Percentiles rank a stretch among this genome's conserved stretches.
Evolutionary conservation across 2,329 filamentous ascomycete genomes (phyloP).

Genomic region (Pseudogymnoascus sp.): DNA sequence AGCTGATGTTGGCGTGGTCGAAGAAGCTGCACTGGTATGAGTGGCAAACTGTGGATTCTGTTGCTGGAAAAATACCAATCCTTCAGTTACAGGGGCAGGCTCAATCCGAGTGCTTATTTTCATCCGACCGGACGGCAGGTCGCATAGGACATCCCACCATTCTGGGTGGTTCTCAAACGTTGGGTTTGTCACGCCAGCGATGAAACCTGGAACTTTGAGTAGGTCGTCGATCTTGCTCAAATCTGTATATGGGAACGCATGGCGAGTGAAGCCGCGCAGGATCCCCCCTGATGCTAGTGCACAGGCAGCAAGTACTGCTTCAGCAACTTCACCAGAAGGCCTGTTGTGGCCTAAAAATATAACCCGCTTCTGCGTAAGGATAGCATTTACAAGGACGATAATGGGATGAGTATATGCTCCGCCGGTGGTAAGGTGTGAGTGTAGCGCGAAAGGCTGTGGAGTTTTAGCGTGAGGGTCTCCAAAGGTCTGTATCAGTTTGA

Average conservation of each 20-base stretch:
- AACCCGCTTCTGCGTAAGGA: constrained; percentile 91
- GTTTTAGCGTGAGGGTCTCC: constrained; percentile 73
- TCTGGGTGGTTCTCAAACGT: constrained; percentile 91
- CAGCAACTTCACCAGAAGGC: constrained; percentile 90
- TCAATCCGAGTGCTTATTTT: constrained; percentile 91
- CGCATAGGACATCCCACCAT: constrained; percentile 97
- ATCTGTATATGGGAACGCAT: constrained; percentile 97
- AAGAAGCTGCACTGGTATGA: constrained; percentile 36
- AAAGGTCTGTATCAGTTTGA: constrained; percentile 96
- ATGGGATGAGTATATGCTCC: constrained; percentile 87
- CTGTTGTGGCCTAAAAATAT: constrained; percentile 94
- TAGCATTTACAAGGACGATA: constrained; percentile 86
- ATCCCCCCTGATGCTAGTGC: constrained; percentile 86
- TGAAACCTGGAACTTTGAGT: constrained; percentile 91
- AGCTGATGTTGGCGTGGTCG: constrained; percentile 26
- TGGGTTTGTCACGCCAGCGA: constrained; percentile 94
- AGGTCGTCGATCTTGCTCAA: constrained; percentile 96
- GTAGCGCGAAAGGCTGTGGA: constrained; percentile 75
- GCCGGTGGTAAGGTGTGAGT: constrained; percentile 89
- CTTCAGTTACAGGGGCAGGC: constrained; percentile 71
- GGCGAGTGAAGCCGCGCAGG: constrained; percentile 86
- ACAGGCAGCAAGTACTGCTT: constrained; percentile 96
- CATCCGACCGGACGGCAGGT: constrained; percentile 83
- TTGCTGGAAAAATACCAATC: constrained; percentile 79
- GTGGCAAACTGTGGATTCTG: constrained; percentile 55